Base-by-base conservation (phyloP, 345 rosid species). In the Erysimum cheiranthoides region DNA sequence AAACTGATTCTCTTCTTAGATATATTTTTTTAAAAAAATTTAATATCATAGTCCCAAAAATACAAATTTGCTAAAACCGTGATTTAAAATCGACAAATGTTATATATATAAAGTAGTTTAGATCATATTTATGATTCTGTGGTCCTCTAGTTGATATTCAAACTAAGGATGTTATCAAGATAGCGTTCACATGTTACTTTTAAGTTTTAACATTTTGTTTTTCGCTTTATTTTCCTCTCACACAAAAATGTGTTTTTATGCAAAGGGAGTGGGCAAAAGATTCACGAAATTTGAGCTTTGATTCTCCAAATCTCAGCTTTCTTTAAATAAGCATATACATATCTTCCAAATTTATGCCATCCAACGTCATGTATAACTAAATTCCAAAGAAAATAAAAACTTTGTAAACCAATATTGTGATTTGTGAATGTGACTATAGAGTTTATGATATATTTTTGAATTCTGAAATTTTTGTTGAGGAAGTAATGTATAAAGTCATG, bases 221-320 rank as follows among this genome's bases (percentile, higher is more conserved):
- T 40, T 16, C 43, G 8, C 25, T 76, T 52, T 5, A 17, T 31
- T 40, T 62, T 50, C 35, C 18, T 39, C 8, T 68, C 53, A 36
- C 64, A 61, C 32, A 39, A 43, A 69, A 54, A 28, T 45, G 13
- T 57, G 30, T 63, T 54, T 64, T 64, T 71, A 71, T 64, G 56
- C 18, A 77, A 77, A 65, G 60, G 68, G 10, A 49, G 73, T 77
- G 77, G 67, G 49, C 45, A 65, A 71, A 58, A 65, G 81, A 77
- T 64, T 71, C 81, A 77, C 81, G 57, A 77, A 71, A 77, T 77
- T 65, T 66, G 47, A 46, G 59, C 18, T 77, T 77, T 77, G 80
- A 77, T 77, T 77, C 81, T 68, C 77, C 73, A 77, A 77, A 77
- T 71, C 81, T 71, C 32, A 49, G 12, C 81, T 77, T 71, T 65